phyloP scores from a whole-genome alignment of 2,329 filamentous ascomycete species.

The Cladophialophora immunda region DNA sequence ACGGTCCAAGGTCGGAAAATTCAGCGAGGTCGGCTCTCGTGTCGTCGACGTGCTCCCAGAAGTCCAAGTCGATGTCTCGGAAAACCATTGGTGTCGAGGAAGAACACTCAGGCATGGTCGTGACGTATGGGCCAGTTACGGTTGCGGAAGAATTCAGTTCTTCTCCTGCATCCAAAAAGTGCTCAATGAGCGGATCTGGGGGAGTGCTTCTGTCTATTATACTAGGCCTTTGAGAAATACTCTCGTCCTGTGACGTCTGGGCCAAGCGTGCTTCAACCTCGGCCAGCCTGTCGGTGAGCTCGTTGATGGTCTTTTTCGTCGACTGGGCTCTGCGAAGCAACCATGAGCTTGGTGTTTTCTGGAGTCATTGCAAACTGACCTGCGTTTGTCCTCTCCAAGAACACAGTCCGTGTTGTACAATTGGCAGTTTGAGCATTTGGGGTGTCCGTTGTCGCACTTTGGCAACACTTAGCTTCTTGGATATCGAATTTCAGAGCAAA shows the following conservation, averaged over 20 bases:
- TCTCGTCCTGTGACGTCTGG: neutral
- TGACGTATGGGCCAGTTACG: neutral
- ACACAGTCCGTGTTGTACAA: constrained; percentile 6
- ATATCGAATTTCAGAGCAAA: neutral
- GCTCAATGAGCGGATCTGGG: neutral
- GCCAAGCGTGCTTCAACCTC: constrained; percentile 11
- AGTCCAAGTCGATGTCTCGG: constrained; percentile 9
- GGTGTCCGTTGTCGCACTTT: constrained; percentile 10
- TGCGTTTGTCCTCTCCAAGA: constrained; percentile 19
- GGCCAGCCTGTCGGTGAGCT: constrained; percentile 3
- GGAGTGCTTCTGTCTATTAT: neutral
- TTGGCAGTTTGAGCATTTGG: constrained; percentile 12
- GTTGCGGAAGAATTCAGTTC: neutral
- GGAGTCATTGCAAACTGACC: neutral
- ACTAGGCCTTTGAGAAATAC: neutral
- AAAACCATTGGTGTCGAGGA: neutral
- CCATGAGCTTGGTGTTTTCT: neutral
- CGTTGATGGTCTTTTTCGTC: constrained; percentile 6
- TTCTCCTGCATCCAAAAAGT: neutral
- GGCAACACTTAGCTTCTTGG: neutral
- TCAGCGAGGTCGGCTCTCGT: no score
- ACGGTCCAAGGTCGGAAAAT: neutral
- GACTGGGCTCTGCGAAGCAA: constrained; percentile 7
- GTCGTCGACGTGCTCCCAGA: constrained; percentile 8
- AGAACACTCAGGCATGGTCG: neutral